These are phyloP conservation scores for Linderniella brevidens DNA, from an alignment of 257 asterid species.

Conservation along the genomic window DNA sequence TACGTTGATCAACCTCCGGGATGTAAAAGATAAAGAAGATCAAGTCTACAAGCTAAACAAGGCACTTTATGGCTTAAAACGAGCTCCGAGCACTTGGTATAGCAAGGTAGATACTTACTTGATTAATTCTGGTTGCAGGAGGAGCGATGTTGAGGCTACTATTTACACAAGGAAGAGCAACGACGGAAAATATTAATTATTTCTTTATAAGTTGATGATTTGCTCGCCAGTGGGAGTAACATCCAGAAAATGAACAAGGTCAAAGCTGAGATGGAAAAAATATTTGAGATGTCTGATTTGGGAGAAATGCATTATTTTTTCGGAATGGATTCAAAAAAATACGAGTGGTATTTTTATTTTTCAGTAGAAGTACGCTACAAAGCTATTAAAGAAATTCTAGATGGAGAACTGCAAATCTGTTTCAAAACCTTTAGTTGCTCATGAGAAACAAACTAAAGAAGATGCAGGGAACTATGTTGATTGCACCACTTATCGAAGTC, in stretches of 20 bases:
- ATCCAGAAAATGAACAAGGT: not conserved
- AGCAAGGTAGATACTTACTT: not conserved
- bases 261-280: not conserved
- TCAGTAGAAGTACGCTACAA: not conserved
- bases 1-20: not conserved
- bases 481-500: not conserved
- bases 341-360: not conserved
- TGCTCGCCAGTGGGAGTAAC: not conserved
- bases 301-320: not conserved
- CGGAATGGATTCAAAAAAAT: not conserved
- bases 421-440: not conserved
- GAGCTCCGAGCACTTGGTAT: not conserved
- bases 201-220: not conserved
- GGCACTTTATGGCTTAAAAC: not conserved
- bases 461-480: not conserved
- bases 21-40: not conserved
- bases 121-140: not conserved
- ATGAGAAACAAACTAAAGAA: not conserved
- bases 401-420: not conserved
- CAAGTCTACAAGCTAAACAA: not conserved
- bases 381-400: not conserved
- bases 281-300: not conserved
- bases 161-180: not conserved
- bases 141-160: not conserved
- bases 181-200: not conserved